These are phyloP conservation scores for Apocynum venetum DNA, from an alignment of 257 asterid species.

Conservation along the genomic window DNA sequence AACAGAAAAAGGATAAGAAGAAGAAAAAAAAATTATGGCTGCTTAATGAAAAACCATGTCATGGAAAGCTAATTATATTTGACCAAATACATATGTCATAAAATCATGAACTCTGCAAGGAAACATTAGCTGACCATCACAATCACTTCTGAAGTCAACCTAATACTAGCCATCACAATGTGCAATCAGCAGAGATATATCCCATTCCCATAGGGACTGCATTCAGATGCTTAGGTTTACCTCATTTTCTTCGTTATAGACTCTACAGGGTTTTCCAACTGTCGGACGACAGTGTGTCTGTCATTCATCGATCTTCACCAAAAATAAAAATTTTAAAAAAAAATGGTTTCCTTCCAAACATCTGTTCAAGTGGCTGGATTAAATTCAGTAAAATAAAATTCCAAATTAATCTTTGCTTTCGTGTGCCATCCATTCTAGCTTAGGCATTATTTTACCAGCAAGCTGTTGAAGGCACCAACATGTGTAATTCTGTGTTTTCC, in stretches of 20 bases:
- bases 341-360: too few species aligned
- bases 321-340: too few species aligned
- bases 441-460: background rate
- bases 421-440: slow-evolving; percentile 1
- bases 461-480: background rate
- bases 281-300: too few species aligned
- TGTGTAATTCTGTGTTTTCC: background rate
- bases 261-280: background rate
- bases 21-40: background rate
- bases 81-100: background rate
- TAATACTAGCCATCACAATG: background rate
- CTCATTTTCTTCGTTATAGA: background rate
- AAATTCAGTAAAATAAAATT: too few species aligned
- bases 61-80: background rate
- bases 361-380: background rate
- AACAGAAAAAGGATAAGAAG: background rate
- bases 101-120: background rate
- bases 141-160: slow-evolving; percentile 5
- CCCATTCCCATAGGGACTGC: background rate
- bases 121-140: slow-evolving; percentile 6
- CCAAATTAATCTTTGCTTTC: too few species aligned
- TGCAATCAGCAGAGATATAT: background rate
- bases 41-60: background rate
- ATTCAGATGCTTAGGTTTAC: background rate
- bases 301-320: too few species aligned